Base-by-base conservation (phyloP, 495 filamentous ascomycete genomes). In the Aspergillus indologenus region DNA sequence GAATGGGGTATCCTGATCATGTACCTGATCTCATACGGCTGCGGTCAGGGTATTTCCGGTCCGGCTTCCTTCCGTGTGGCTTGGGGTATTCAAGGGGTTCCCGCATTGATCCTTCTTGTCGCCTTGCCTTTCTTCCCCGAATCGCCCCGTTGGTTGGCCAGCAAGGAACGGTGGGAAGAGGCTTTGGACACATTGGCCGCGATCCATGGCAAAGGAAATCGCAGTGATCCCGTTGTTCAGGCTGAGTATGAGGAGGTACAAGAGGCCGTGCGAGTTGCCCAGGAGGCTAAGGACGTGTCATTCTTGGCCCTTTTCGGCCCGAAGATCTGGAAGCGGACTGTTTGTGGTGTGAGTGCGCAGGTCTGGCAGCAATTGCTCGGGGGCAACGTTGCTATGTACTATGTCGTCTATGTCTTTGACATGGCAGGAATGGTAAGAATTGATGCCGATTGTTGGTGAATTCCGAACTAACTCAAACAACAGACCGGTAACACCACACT, bases 191-290 rank as follows among this genome's bases (percentile, higher is more conserved):
- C 78, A 0, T 78, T 91, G n/a, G 87, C 88, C 0, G 67, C 79
- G n/a, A 83, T 92, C 50, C 87, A 90, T 66, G 86, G 83, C 7
- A 71, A 80, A 6, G 88, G 87, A 0, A 76, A 88, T 50, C 71
- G 77, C 44, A 76, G 85, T 29, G 84, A 91, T 65, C 86, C 89
- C 0, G 73, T 84, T 18, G 88, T 91, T 21, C 74, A 89, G 61
- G 83, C 85, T 2, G 89, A 90, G 62, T 89, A 82, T 73, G 84
- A 90, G 67, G 88, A 91, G 61, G 90, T 91, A 2, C 78, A 89
- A 53, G 74, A 73, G 42, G 87, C 87, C 0, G 74, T 68, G 0
- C 67, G 52, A 73, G 81, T 78, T 62, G 81, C 59, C 62, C 84
- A 71, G 67, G 81, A 65, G 68, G 71, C 59, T 49, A 66, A 63